Conservation (phyloP, 148 eudicot species). For the Fallopia convolvulus region DNA sequence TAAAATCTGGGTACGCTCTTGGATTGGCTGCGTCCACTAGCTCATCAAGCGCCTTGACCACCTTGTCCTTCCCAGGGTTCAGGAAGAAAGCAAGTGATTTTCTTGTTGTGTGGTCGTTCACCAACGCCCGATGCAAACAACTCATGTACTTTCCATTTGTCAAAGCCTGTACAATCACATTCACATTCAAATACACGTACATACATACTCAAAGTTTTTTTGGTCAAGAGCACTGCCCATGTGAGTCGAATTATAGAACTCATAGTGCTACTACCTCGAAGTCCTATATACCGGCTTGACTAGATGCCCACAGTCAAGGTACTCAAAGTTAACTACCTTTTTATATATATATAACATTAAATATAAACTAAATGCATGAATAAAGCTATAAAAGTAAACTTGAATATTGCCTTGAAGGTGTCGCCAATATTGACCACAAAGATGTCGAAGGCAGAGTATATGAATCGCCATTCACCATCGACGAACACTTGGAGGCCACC, state of each 20-base stretch:
- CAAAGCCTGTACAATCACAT: conserved; percentile 31
- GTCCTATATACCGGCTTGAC: too few species aligned
- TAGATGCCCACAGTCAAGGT: too few species aligned
- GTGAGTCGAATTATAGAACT: too few species aligned
- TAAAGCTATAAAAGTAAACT: neutral
- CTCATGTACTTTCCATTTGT: conserved; percentile 68
- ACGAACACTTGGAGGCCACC: conserved; percentile 67
- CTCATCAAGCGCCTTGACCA: conserved; percentile 51
- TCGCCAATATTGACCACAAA: conserved; percentile 59
- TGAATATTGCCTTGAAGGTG: conserved; percentile 49
- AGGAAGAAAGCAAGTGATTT: conserved; percentile 69
- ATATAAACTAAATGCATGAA: too few species aligned
- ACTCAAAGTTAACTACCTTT: too few species aligned
- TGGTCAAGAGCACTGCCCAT: too few species aligned
- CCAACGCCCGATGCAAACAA: conserved; percentile 72
- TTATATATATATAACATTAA: too few species aligned
- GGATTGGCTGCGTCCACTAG: conserved; percentile 33
- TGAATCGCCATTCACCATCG: conserved; percentile 46
- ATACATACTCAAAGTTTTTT: too few species aligned
- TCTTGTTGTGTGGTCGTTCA: conserved; percentile 43
- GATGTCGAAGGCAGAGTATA: conserved; percentile 29
- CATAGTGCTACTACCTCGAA: too few species aligned
- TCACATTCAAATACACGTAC: neutral
- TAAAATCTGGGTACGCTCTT: conserved; percentile 55
- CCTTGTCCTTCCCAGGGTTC: conserved; percentile 45